Conservation (phyloP, 352 stramenopile genomes). For the Elongisporangium prolatum region DNA sequence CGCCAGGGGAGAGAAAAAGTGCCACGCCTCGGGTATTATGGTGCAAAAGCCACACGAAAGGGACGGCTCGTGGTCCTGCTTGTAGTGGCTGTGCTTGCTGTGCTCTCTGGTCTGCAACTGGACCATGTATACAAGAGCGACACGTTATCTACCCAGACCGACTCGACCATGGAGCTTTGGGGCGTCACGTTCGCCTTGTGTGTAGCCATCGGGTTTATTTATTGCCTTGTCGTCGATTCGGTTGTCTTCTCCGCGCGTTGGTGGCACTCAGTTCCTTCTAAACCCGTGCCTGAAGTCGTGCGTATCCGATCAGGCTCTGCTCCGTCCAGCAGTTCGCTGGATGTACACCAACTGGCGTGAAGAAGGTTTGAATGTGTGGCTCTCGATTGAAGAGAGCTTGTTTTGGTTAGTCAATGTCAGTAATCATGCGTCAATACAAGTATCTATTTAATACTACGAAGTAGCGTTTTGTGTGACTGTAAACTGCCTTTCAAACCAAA, state of each 20-base stretch:
- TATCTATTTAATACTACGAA: neutral
- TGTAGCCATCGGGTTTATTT: slow-evolving; percentile 36
- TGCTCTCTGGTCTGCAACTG: slow-evolving; percentile 30
- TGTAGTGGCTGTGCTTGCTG: slow-evolving; percentile 23
- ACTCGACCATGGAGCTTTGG: slow-evolving; percentile 35
- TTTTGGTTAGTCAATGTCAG: neutral
- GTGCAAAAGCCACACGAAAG: slow-evolving; percentile 20
- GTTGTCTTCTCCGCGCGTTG: slow-evolving; percentile 42
- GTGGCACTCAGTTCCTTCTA: slow-evolving; percentile 12
- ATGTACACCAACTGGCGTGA: neutral
- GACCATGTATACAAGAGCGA: slow-evolving; percentile 22
- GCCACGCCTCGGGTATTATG: slow-evolving; percentile 29
- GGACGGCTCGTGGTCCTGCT: slow-evolving; percentile 30
- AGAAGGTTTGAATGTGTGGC: neutral
- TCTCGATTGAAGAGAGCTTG: neutral
- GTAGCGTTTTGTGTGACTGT: too few species aligned
- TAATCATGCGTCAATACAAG: neutral
- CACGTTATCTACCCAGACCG: slow-evolving; percentile 32
- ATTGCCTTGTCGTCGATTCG: slow-evolving; percentile 31
- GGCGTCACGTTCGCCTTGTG: slow-evolving; percentile 38
- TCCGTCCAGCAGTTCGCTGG: neutral
- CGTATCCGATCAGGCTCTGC: neutral
- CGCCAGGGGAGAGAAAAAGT: slow-evolving; percentile 23
- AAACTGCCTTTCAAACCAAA: too few species aligned
- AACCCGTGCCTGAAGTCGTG: neutral